phyloP scores from a whole-genome alignment of 148 eudicot species.

The Hydrangea macrophylla region DNA sequence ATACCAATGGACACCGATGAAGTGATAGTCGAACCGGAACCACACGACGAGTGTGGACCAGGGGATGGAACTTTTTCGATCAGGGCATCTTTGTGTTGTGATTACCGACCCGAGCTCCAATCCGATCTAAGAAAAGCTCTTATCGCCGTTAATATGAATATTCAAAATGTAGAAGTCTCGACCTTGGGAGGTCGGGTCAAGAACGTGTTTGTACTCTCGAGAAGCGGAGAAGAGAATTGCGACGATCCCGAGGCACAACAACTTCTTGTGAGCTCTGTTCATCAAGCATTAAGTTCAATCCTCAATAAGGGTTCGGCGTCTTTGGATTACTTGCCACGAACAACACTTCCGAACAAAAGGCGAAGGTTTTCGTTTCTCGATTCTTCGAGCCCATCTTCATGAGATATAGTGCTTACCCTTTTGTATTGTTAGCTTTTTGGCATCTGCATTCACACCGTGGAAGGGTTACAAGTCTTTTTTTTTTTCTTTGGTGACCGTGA shows the following conservation, averaged over 20 bases:
- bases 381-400: conserved; percentile 26
- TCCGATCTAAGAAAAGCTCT: conserved; percentile 46
- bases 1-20: conserved; percentile 68
- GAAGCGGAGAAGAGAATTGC: conserved; percentile 5
- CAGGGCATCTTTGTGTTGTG: conserved; percentile 53
- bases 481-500: too few relatives aligned
- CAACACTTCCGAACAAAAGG: conserved; percentile 42
- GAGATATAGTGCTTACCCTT: background rate
- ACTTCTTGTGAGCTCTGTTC: conserved; percentile 33
- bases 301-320: conserved; percentile 45
- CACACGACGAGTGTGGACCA: background rate
- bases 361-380: conserved; percentile 26
- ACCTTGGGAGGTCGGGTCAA: conserved; percentile 59
- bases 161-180: conserved; percentile 56
- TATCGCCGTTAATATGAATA: conserved; percentile 34
- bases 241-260: conserved; percentile 13
- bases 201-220: conserved; percentile 40
- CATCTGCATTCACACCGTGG: too few relatives aligned
- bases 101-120: conserved; percentile 53
- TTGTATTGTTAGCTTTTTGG: too few relatives aligned
- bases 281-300: conserved; percentile 36
- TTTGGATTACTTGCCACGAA: conserved; percentile 41
- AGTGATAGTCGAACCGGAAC: conserved; percentile 44
- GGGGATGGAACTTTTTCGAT: conserved; percentile 28
- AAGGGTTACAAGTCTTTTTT: too few relatives aligned